phyloP scores from a whole-genome alignment of 2,329 filamentous ascomycete genomes.

The Verticillium nubilum region DNA sequence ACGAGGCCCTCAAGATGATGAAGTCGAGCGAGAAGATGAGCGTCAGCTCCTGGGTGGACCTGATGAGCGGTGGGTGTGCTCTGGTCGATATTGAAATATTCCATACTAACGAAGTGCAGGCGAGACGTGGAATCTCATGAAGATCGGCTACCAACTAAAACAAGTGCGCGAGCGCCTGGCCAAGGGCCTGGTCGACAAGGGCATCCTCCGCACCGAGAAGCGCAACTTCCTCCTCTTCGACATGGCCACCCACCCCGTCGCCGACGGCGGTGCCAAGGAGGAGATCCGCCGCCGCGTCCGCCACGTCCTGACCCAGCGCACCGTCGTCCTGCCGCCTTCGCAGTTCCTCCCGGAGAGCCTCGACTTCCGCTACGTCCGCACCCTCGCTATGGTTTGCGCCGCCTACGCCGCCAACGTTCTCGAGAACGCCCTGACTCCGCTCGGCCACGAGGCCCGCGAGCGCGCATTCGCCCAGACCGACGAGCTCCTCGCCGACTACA shows the following conservation, averaged over 20 bases:
- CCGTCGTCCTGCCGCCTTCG: constrained; percentile 79
- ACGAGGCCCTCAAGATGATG: constrained; percentile 99
- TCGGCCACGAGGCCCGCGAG: constrained; percentile 91
- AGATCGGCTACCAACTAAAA: constrained; percentile 99
- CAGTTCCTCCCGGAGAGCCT: constrained; percentile 91
- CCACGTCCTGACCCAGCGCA: constrained; percentile 88
- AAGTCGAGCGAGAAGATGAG: constrained; percentile 99
- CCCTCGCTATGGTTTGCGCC: constrained; percentile 93
- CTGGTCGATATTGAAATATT: constrained; percentile 2
- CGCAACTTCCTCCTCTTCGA: constrained; percentile 99
- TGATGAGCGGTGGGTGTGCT: constrained; percentile 79
- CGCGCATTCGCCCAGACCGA: constrained; percentile 95
- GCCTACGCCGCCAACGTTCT: constrained; percentile 97
- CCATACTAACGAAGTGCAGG: constrained; percentile 45
- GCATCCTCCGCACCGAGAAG: constrained; percentile 96
- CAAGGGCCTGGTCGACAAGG: constrained; percentile 97
- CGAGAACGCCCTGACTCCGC: constrained; percentile 90
- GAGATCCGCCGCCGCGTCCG: constrained; percentile 91
- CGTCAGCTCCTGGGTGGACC: constrained; percentile 96
- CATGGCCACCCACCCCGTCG: constrained; percentile 98
- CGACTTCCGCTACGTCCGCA: constrained; percentile 89
- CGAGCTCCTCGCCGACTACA: constrained; percentile 91
- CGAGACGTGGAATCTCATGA: constrained; percentile 99
- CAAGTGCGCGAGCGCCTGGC: constrained; percentile 96
- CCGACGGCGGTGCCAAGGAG: constrained; percentile 93